Conservation (phyloP, 495 filamentous ascomycete species). For the Aspergillus bridgeri region DNA sequence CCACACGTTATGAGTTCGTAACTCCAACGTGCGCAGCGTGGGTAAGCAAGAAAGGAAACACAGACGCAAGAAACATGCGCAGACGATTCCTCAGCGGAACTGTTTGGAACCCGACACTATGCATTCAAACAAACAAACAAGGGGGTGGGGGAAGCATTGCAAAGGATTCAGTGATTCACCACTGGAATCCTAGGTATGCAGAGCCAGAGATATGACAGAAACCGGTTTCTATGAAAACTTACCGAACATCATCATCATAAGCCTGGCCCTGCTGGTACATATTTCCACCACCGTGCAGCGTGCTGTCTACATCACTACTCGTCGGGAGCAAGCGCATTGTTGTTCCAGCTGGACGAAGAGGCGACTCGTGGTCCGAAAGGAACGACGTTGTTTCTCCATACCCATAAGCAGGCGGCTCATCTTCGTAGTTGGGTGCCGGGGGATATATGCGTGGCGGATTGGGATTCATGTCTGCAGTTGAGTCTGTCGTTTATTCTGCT, state of each 20-base stretch:
- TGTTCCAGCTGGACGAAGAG: slow-evolving; percentile 37
- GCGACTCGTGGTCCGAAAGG: slow-evolving; percentile 32
- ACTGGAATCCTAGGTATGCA: slow-evolving; percentile 14
- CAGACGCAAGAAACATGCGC: neutral
- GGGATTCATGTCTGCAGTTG: slow-evolving; percentile 31
- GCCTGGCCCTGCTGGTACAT: slow-evolving; percentile 19
- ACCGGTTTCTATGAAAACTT: slow-evolving; percentile 6
- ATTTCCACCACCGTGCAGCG: slow-evolving; percentile 21
- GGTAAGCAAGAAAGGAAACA: neutral
- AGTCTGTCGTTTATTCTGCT: slow-evolving; percentile 14
- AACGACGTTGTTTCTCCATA: slow-evolving; percentile 33
- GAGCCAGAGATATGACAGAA: neutral
- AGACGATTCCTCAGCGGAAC: neutral
- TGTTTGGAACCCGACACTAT: neutral
- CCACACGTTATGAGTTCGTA: neutral
- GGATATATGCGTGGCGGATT: slow-evolving; percentile 20
- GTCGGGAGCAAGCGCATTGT: slow-evolving; percentile 62
- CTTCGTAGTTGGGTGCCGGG: slow-evolving; percentile 33
- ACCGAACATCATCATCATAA: slow-evolving; percentile 19
- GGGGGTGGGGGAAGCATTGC: slow-evolving; percentile 7
- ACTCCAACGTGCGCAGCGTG: neutral
- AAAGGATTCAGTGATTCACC: slow-evolving; percentile 9
- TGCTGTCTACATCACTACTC: slow-evolving; percentile 39
- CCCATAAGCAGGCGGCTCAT: slow-evolving; percentile 42
- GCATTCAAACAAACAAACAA: slow-evolving; percentile 3